Conservation (phyloP, 371 early-diverging fungal genomes). For the Entomophthora muscae region DNA sequence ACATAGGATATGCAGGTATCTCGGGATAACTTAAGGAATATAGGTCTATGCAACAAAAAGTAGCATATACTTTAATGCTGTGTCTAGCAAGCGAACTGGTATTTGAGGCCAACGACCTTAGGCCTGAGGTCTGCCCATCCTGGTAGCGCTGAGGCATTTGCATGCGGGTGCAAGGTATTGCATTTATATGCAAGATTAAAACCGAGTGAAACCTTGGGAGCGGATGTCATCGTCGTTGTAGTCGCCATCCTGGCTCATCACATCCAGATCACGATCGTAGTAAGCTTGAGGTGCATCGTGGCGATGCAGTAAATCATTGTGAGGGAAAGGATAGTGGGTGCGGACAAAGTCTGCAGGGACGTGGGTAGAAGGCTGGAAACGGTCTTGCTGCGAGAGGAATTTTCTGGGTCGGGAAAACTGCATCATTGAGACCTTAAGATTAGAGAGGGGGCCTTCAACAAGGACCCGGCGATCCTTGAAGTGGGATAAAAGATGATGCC, state of each 20-base stretch:
- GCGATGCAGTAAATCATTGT: neutral
- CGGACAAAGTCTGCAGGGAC: neutral
- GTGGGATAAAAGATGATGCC: constrained; percentile 87
- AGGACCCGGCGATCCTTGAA: constrained; percentile 82
- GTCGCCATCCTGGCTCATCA: neutral
- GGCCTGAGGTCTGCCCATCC: no score
- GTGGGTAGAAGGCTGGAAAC: neutral
- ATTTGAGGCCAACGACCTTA: no score
- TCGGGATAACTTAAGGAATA: no score
- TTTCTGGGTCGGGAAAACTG: constrained; percentile 65
- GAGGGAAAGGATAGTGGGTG: neutral
- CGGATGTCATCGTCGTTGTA: neutral
- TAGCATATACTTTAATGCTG: no score
- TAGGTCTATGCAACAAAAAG: no score
- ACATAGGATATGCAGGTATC: no score
- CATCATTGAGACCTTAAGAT: constrained; percentile 68
- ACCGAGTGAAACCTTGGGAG: neutral
- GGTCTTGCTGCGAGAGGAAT: neutral
- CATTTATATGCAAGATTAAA: no score
- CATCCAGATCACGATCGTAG: neutral
- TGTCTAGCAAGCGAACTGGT: no score
- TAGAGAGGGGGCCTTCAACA: constrained; percentile 86
- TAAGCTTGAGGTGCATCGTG: neutral
- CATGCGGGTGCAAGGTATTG: no score
- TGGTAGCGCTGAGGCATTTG: no score